phyloP scores from a whole-genome alignment of 129 eudicot species.

The Saussurea involucrata region DNA sequence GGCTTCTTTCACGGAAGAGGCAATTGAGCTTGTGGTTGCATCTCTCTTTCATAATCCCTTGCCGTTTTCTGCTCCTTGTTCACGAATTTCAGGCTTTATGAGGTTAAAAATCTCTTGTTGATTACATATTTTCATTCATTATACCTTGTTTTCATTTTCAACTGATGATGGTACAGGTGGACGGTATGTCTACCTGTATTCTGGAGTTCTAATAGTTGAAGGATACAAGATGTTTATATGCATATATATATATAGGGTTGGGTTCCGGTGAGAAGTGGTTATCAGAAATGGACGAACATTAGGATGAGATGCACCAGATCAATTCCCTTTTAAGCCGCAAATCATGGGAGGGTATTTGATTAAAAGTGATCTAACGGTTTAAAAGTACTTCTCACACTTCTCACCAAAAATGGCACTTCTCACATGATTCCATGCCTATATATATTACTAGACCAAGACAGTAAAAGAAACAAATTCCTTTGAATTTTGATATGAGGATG shows the following conservation, averaged over 20 bases:
- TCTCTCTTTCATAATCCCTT: conserved; percentile 61
- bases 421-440: too few relatives aligned
- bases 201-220: neutral
- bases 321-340: too few relatives aligned
- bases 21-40: conserved; percentile 84
- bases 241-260: neutral
- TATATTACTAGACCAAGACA: neutral
- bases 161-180: neutral
- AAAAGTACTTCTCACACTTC: too few relatives aligned
- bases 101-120: conserved; percentile 39
- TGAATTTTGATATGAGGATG: neutral
- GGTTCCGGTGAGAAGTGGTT: too few relatives aligned
- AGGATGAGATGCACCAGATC: too few relatives aligned
- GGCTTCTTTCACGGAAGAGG: conserved; percentile 60
- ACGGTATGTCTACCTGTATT: neutral
- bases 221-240: neutral
- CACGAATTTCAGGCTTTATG: conserved; percentile 74
- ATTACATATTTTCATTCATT: neutral
- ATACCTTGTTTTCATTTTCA: neutral
- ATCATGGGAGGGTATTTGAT: too few relatives aligned
- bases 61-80: conserved; percentile 75
- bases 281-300: too few relatives aligned
- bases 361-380: too few relatives aligned
- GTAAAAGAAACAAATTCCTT: neutral
- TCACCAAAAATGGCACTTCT: too few relatives aligned